phyloP scores from a whole-genome alignment of 192 early-diverging fungal genomes.

The Dispira simplex region DNA sequence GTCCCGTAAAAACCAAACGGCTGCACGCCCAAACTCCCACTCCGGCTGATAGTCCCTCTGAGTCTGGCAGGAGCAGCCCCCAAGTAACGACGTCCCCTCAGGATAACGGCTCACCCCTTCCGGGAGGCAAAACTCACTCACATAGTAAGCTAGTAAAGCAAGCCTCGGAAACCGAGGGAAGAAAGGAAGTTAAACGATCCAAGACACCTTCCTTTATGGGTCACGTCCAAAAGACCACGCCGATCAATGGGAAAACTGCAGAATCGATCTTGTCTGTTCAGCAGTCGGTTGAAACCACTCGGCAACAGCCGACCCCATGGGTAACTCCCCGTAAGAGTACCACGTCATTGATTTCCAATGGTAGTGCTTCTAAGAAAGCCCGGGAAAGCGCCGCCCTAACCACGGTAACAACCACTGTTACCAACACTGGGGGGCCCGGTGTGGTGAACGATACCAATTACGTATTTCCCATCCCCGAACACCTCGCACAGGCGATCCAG shows the following conservation, averaged over 20 bases:
- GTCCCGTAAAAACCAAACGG: not conserved
- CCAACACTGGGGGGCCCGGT: not conserved
- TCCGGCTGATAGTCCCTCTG: not conserved
- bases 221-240: too few species aligned
- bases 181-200: too few species aligned
- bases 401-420: not conserved
- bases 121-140: not conserved
- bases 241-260: too few species aligned
- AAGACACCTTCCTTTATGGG: too few species aligned
- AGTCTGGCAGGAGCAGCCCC: not conserved
- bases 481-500: not conserved
- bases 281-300: too few species aligned
- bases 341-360: not conserved
- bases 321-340: too few species aligned
- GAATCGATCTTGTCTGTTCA: too few species aligned
- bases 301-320: not conserved
- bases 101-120: constrained; percentile 1
- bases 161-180: too few species aligned
- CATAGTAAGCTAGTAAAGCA: too few species aligned
- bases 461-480: not conserved
- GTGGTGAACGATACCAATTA: not conserved
- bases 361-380: not conserved
- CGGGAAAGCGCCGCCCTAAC: not conserved
- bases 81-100: not conserved
- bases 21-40: not conserved